Conservation (phyloP, 2,329 filamentous ascomycete species). For the Fonsecaea monophora region DNA sequence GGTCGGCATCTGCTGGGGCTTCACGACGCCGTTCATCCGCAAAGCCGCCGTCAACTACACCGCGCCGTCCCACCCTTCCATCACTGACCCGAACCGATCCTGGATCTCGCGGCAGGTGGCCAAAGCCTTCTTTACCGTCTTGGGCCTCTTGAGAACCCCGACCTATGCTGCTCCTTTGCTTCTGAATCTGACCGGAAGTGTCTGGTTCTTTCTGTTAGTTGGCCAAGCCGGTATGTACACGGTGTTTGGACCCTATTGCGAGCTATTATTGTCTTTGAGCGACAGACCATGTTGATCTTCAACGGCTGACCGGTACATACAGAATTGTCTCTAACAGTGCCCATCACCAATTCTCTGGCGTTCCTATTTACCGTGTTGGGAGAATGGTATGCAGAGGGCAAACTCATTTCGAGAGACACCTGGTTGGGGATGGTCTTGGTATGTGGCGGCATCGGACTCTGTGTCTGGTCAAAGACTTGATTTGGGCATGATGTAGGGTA, state of each 20-base stretch:
- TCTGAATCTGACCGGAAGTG: slow-evolving; percentile 86
- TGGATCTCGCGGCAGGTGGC: slow-evolving; percentile 69
- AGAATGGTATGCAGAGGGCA: slow-evolving; percentile 93
- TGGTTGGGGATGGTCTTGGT: slow-evolving; percentile 83
- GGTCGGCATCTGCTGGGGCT: slow-evolving; percentile 85
- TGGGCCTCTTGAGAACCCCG: slow-evolving; percentile 80
- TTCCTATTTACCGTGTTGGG: slow-evolving; percentile 96
- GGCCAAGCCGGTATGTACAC: slow-evolving; percentile 79
- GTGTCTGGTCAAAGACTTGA: slow-evolving; percentile 67
- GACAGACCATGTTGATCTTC: not conserved
- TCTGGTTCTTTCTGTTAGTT: slow-evolving; percentile 96
- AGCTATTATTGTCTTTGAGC: not conserved
- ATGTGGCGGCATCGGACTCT: slow-evolving; percentile 79
- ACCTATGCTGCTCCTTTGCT: slow-evolving; percentile 84
- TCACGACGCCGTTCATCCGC: slow-evolving; percentile 91
- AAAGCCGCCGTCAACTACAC: slow-evolving; percentile 78
- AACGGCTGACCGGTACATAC: slow-evolving; percentile 1
- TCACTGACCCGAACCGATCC: slow-evolving; percentile 52
- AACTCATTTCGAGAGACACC: slow-evolving; percentile 85
- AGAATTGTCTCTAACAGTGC: slow-evolving; percentile 93
- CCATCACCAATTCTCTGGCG: slow-evolving; percentile 90
- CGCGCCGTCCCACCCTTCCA: slow-evolving; percentile 55
- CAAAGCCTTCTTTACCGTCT: slow-evolving; percentile 73
- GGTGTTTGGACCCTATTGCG: not conserved
- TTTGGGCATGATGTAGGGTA: not conserved